These are phyloP conservation scores for Crocinoboletus sp. DNA, from an alignment of 1,284 basidiomycete species.

Conservation along the genomic window DNA sequence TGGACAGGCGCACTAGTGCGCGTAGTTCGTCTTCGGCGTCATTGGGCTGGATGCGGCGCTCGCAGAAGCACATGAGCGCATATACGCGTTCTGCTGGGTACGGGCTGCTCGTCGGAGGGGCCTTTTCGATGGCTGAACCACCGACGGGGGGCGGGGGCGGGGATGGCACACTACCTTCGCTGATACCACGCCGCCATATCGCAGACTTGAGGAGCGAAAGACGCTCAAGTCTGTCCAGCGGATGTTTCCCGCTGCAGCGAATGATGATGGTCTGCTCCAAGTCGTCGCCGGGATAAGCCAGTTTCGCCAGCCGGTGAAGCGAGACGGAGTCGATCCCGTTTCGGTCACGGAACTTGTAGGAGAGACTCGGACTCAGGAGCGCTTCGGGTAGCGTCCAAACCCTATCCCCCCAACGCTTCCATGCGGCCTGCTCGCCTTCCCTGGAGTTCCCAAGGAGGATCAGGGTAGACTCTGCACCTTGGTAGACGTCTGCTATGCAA, in stretches of 20 bases:
- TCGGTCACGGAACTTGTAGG: slow-evolving; percentile 9
- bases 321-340: not conserved
- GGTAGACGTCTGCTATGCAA: slow-evolving; percentile 20
- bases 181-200: no score
- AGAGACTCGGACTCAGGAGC: slow-evolving; percentile 10
- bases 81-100: slow-evolving; percentile 19
- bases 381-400: slow-evolving; percentile 12
- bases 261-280: slow-evolving; percentile 1
- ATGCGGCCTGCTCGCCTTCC: not conserved
- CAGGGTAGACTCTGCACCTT: slow-evolving; percentile 14
- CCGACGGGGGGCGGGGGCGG: no score
- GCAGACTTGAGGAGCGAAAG: not conserved
- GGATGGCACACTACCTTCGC: no score
- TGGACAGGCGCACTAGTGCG: slow-evolving; percentile 17
- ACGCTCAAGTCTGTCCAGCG: slow-evolving; percentile 13
- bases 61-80: slow-evolving; percentile 22
- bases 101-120: not conserved
- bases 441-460: slow-evolving; percentile 9
- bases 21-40: slow-evolving; percentile 11
- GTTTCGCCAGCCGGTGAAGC: slow-evolving; percentile 12
- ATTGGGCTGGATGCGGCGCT: slow-evolving; percentile 17
- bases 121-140: no score
- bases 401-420: slow-evolving; percentile 16
- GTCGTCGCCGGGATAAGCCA: slow-evolving; percentile 9
- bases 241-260: not conserved